Conservation (phyloP, 2,329 filamentous ascomycete species). For the Botrytis elliptica region DNA sequence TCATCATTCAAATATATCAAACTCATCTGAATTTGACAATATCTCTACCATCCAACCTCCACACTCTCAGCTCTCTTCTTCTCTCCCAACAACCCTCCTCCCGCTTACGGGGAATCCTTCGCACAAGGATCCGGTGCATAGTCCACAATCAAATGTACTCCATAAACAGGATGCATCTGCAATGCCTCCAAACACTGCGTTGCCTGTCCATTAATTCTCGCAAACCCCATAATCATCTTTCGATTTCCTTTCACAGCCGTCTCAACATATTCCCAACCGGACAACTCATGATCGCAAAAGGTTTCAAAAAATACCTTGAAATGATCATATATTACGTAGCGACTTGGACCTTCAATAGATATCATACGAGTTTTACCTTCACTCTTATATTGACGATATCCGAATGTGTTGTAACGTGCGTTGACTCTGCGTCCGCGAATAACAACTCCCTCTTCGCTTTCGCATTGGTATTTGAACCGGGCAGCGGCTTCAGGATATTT, state of each 20-base stretch:
- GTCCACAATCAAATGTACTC: not conserved
- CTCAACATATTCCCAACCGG: not conserved
- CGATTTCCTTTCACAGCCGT: not conserved
- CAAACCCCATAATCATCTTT: not conserved
- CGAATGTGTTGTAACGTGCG: not conserved
- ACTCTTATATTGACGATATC: not conserved
- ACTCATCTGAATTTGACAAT: not conserved
- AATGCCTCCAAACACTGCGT: not conserved
- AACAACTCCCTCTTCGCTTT: not conserved
- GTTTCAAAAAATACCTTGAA: not conserved
- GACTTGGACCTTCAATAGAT: not conserved
- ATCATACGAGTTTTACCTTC: not conserved
- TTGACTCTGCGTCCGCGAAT: not conserved
- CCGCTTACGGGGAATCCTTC: not conserved
- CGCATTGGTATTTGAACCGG: not conserved
- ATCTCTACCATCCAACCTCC: not conserved
- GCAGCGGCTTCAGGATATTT: not conserved
- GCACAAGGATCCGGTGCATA: not conserved
- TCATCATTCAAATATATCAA: not conserved
- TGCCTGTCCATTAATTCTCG: not conserved
- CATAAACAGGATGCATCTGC: not conserved
- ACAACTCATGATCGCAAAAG: constrained; percentile 2
- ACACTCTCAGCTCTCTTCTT: not conserved
- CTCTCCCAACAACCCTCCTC: rapidly evolving
- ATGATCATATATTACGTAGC: not conserved